Evolutionary conservation across 768 basidiomycete species (phyloP), one percentile per base, ranked within the genome.

Genomic region (Termitomyces sp.): DNA sequence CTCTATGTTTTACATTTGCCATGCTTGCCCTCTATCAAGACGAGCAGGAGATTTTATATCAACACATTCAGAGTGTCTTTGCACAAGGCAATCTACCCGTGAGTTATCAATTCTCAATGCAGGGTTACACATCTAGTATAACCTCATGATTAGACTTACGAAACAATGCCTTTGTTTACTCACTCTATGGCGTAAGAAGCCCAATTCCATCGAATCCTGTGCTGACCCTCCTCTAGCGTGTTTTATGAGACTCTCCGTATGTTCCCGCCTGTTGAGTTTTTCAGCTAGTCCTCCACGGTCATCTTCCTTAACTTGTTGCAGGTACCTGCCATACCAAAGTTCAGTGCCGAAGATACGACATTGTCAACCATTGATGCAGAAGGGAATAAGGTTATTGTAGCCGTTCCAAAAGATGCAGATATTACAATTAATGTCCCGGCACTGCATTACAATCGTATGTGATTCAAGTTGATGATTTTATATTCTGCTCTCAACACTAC

Each of bases 371-470:
- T 64, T 11, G 72, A 74, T 55, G 52, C 56, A 4, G 60, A 69
- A 11, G 80, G 78, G 22, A 72, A 76, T 56, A 70, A 68, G 46
- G 66, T 60, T 20, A 64, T 64, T 0, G 63, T 82, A 7, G 70
- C 71, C 11, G 64, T 82, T 40, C 79, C 79, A 7, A 70, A 74
- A 54, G 79, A 74, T 32, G 71, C 73, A 7, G 46, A 57, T 10
- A 52, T 82, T n/a, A 47, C 55, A 0, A 61, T 82, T 13, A 64
- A 73, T 57, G 65, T 70, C 2, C 60, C 70, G 20, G 80, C 70
- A 10, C 53, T 81, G 27, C 81, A 82, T 57, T 74, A 81, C 54
- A 82, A 82, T 60, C 78, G 80, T 81, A 65, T 33, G 76, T 38
- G 12, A 22, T 10, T 13, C 1, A 16, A 10, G 12, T 22, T 11